Evolutionary conservation across 257 asterid species (phyloP).

Genomic region (Jacaranda mimosifolia): DNA sequence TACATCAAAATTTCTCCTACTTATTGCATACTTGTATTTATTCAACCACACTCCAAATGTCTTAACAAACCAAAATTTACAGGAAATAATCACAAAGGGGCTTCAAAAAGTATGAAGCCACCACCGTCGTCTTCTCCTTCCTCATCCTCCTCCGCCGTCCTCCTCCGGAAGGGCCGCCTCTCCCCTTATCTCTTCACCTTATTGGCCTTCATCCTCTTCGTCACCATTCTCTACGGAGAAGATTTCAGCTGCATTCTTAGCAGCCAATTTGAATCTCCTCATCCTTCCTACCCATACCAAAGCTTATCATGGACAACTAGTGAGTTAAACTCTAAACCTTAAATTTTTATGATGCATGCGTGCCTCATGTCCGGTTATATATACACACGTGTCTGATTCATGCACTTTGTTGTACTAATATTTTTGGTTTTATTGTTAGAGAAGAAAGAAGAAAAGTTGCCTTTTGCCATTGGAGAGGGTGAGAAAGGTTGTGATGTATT

Average conservation of each 20-base stretch:
- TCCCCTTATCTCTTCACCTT: conserved; percentile 54
- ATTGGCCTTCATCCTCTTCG: conserved; percentile 61
- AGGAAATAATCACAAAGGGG: not conserved
- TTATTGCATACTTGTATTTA: conserved; percentile 45
- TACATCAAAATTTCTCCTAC: conserved; percentile 15
- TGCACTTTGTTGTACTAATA: not conserved
- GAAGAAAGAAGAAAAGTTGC: conserved; percentile 68
- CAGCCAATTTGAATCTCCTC: conserved; percentile 39
- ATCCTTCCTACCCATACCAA: conserved; percentile 23
- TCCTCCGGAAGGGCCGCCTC: conserved; percentile 54
- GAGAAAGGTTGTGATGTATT: conserved; percentile 73
- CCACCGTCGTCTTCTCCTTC: conserved; percentile 51
- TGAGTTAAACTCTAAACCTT: conserved; percentile 28
- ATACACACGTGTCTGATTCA: not conserved
- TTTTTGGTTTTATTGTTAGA: conserved; percentile 52
- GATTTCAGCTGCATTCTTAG: conserved; percentile 53
- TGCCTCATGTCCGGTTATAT: not conserved
- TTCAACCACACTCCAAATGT: conserved; percentile 30
- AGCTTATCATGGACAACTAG: conserved; percentile 33
- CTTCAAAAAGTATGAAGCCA: conserved; percentile 45
- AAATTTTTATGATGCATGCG: not conserved
- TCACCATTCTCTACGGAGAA: conserved; percentile 61
- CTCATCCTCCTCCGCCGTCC: conserved; percentile 38
- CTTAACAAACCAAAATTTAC: conserved; percentile 7
- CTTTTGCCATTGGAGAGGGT: conserved; percentile 69